Evolutionary conservation across 2,329 filamentous ascomycete species (phyloP).

Genomic region (Aspergillus carbonarius): DNA sequence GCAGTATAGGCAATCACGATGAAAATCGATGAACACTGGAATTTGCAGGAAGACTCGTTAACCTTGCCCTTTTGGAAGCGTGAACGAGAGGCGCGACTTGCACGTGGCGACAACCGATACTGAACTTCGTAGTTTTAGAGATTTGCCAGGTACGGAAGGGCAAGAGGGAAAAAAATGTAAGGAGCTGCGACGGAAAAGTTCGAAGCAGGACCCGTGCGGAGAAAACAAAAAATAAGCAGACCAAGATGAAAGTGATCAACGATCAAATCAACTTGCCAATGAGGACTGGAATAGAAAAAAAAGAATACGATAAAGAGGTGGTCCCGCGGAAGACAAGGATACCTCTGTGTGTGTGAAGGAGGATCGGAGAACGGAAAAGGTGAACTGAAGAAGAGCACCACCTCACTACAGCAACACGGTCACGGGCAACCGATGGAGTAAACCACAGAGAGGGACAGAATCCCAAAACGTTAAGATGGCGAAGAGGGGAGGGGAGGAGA

Average conservation of each 20-base stretch:
- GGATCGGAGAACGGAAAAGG: constrained; percentile 21
- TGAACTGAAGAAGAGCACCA: constrained; percentile 23
- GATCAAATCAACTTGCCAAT: constrained; percentile 23
- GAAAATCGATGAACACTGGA: constrained; percentile 7
- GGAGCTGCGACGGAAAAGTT: constrained; percentile 18
- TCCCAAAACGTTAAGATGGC: constrained; percentile 20
- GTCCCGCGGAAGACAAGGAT: constrained; percentile 19
- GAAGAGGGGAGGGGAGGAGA: constrained; percentile 22
- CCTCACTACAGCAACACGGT: constrained; percentile 24
- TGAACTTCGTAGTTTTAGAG: constrained; percentile 10
- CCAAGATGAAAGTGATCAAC: constrained; percentile 16
- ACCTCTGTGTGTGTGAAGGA: constrained; percentile 15
- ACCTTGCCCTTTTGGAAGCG: constrained; percentile 23
- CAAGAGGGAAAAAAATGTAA: constrained; percentile 14
- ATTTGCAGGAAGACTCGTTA: constrained; percentile 9
- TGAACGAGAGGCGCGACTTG: constrained; percentile 25
- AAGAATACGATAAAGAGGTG: constrained; percentile 14
- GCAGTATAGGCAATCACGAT: constrained; percentile 11
- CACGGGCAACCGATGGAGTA: constrained; percentile 18
- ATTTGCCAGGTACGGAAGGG: constrained; percentile 5
- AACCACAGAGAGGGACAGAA: constrained; percentile 20
- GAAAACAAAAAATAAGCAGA: constrained; percentile 12
- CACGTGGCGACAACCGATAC: constrained; percentile 24
- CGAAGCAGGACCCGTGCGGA: constrained; percentile 22
- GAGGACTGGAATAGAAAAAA: constrained; percentile 12